phyloP scores from a whole-genome alignment of 116 monocot species.

The Dioscorea cayenensis region DNA sequence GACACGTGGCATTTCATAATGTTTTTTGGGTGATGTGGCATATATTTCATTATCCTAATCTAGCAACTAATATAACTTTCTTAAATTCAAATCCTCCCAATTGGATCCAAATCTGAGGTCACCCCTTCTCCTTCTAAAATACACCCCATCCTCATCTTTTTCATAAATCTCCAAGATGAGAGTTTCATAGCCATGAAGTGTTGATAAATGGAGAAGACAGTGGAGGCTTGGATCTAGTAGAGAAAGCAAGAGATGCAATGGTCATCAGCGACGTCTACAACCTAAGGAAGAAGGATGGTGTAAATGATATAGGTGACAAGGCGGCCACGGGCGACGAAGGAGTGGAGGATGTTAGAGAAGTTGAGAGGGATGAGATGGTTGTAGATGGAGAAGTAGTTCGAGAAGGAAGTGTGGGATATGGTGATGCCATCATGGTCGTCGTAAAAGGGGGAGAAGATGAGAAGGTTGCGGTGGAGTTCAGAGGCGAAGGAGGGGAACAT shows the following conservation, averaged over 20 bases:
- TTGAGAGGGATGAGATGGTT: conserved; percentile 3
- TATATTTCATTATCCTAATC: too few species aligned
- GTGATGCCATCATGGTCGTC: conserved; percentile 16
- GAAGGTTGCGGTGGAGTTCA: conserved; percentile 1
- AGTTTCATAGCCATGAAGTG: conserved; percentile 21
- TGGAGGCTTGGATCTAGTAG: conserved; percentile 41
- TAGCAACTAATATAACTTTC: too few species aligned
- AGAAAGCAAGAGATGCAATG: conserved; percentile 16
- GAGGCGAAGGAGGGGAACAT: conserved; percentile 19
- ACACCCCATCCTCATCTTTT: too few species aligned
- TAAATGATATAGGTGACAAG: conserved; percentile 25
- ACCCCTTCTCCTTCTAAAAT: too few species aligned
- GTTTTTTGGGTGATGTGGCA: too few species aligned
- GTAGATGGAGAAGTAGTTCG: conserved; percentile 10
- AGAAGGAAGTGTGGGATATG: not conserved
- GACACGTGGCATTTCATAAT: too few species aligned
- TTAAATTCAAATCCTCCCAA: too few species aligned
- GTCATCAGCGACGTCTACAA: conserved; percentile 18
- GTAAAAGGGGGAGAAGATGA: conserved; percentile 26
- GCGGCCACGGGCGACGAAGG: conserved; percentile 7
- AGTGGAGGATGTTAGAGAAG: conserved; percentile 8
- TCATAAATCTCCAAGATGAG: not conserved
- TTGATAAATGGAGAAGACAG: conserved; percentile 33
- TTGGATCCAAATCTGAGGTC: too few species aligned
- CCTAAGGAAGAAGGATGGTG: conserved; percentile 34